Base-by-base conservation (phyloP, 148 eudicot species). In the Cornus florida region DNA sequence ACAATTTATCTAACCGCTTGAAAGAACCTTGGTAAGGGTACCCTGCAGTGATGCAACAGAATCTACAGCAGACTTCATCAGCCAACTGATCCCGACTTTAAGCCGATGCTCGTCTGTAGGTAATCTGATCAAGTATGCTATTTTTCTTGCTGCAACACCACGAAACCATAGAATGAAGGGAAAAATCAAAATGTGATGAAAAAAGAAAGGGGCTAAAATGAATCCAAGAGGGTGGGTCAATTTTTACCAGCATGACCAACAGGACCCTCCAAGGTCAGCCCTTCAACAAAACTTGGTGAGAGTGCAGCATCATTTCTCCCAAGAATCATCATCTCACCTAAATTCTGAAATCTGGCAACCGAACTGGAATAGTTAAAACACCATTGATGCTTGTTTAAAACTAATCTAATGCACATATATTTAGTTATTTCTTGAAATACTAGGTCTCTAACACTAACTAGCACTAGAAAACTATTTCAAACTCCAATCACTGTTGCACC, bases 321-420 rank as follows among this genome's bases (percentile, higher is more conserved):
- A 64, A 96, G 85, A 80, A 88, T 90, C 98, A 96, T 92, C 99
- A 96, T 96, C 91, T 96, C 99, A 66, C 99, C 99, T 77, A 96
- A 84, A 84, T 96, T 92, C 78, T 93, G 99, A 69, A 88, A 96
- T 90, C 99, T 96, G 86, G 28, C 33, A 31, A 19, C 22, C 53
- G 20, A 83, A 69, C 8, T 65, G 43, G 38, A 19, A n/a, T 16
- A 5, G 7, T 81, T 62, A 75, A 43, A n/a, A 56, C 38, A 13
- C 12, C 66, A 14, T 53, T 16, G 7, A 53, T 53, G 59, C 19
- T 53, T 53, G 59, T 53, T 53, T 53, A 53, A 53, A 17, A 62
- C 7, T 62, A 20, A 62, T 57, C 66, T 17, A 62, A 62, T 20
- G 9, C 66, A 62, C 17, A 7, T 6, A 4, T 62, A 20, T n/a